A percentile compares a stretch with the other conserved stretches of the same genome.
Conservation (phyloP, 768 basidiomycete species). For the Clathrus columnatus region DNA sequence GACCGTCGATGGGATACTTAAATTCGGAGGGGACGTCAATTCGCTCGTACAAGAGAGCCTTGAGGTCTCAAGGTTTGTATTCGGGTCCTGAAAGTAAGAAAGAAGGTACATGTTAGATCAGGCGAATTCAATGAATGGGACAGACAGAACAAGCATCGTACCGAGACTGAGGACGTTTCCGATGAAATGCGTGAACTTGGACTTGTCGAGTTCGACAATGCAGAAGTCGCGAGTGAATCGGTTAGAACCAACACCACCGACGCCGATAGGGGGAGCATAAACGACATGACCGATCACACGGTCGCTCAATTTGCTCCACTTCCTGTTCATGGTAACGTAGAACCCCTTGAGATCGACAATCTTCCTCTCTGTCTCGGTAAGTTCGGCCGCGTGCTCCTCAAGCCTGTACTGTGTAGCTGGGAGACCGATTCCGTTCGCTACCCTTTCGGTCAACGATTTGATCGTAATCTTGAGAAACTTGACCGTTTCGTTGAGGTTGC, state of each 20-base stretch:
- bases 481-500: slow-evolving; percentile 15
- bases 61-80: too few species aligned
- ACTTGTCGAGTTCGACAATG: slow-evolving; percentile 30
- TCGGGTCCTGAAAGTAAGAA: too few species aligned
- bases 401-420: slow-evolving; percentile 13
- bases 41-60: slow-evolving; percentile 14
- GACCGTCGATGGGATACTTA: slow-evolving; percentile 20
- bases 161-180: slow-evolving; percentile 31
- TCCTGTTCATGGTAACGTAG: slow-evolving; percentile 24
- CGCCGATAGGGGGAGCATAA: slow-evolving; percentile 32
- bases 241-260: slow-evolving; percentile 20
- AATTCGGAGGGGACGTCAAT: slow-evolving; percentile 17
- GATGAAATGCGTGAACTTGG: slow-evolving; percentile 26
- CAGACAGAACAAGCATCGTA: slow-evolving; percentile 24
- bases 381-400: slow-evolving; percentile 15
- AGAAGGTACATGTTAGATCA: slow-evolving; percentile 15
- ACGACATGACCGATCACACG: slow-evolving; percentile 31
- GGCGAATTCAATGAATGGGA: slow-evolving; percentile 17
- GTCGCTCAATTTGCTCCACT: slow-evolving; percentile 24
- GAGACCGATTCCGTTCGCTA: slow-evolving; percentile 14
- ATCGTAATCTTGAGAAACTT: slow-evolving; percentile 17
- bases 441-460: slow-evolving; percentile 14
- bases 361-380: slow-evolving; percentile 15
- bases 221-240: slow-evolving; percentile 30
- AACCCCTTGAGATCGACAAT: slow-evolving; percentile 27